Evolutionary conservation across 208 protist genomes (phyloP), one percentile per base, ranked within the genome.

Genomic region (Herpetomonas samuelpessoai): DNA sequence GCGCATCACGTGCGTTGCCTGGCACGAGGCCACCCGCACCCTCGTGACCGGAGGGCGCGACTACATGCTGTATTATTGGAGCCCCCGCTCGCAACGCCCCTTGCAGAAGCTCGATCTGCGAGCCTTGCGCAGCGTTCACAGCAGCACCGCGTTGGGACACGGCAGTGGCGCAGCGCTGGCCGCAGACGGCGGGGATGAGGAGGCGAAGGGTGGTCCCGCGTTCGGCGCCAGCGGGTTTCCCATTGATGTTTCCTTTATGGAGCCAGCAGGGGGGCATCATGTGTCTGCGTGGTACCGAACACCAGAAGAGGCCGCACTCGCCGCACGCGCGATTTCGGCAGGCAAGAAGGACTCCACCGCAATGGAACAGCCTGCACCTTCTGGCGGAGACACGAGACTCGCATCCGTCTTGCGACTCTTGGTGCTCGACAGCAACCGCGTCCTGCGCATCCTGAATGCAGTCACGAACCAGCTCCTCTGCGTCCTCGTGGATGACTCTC

Each of bases 11-110:
- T 92, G 83, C 58, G 71, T 81, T 45, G 80, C 71, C 51, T 82
- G 79, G 69, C 65, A 74, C 57, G 75, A 62, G 3, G 31, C 38
- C 22, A 57, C 79, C 18, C 67, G 62, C 60, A 25, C 92, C 35
- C 65, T 95, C 30, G 75, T 86, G 45, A 91, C 86, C 0, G 89
- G 89, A 10, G 74, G 86, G 9, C 53, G 72, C 25, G 89, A 95
- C 54, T 80, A 88, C 62, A 69, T 53, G n/a, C 55, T 95, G 53
- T 77, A 71, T 31, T 86, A 83, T 66, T 95, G 89, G 86, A 68
- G 56, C 18, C 55, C 80, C 16, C 76, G 69, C 21, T 83, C 77
- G 7, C 58, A 55, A 12, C 80, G 81, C 21, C 79, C 78, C 0
- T 39, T 81, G n/a, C 68, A 81, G 28, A 44, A 74, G 26, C 29